Evolutionary conservation across 306 rosid genomes (phyloP), one percentile per base, ranked within the genome.

Genomic region (Carpinus fangiana): DNA sequence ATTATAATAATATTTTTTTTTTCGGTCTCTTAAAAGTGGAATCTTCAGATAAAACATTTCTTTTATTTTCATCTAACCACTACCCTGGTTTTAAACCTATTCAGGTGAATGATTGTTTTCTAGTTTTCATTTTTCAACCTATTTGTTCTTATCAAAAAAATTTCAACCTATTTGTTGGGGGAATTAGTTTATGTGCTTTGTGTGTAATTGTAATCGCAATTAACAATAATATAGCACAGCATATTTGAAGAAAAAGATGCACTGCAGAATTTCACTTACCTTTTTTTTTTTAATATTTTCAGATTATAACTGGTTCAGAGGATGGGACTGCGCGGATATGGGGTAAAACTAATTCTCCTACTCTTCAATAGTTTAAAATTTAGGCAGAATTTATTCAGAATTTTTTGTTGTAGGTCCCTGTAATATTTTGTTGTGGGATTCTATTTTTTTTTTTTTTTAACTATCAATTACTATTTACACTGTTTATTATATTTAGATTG

Each of bases 301-400:
- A 94, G 97, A 90, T 92, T 78, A 87, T 94, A 83, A 92, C 97
- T 60, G 97, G 98, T 78, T 92, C 98, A 7, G 98, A 94, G 90
- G 97, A 94, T 76, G 95, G 98, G 76, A 90, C 97, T 3, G 77
- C 92, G 74, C 87, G 97, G 55, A 90, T 90, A 73, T 92, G 97
- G 98, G 98, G 98, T 92, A 92, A 70, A 79, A 46, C 34, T 79
- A n/a, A 13, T 55, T 45, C 73, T 74, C 61, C 65, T 41, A 23
- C 38, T 52, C 66, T 43, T 38, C 56, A 76, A 51, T 70, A 73
- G 54, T 64, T 82, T 36, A 56, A 51, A 78, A 68, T 64, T 14
- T 10, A 47, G 73, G 69, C 45, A 50, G 56, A 66, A 72, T 3
- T 41, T 48, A 38, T 59, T 70, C 55, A 8, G n/a, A 73, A 66